A percentile compares a stretch with the other conserved stretches of the same genome.
Conservation (phyloP, 148 eudicot species). For the Euryodendron excelsum region DNA sequence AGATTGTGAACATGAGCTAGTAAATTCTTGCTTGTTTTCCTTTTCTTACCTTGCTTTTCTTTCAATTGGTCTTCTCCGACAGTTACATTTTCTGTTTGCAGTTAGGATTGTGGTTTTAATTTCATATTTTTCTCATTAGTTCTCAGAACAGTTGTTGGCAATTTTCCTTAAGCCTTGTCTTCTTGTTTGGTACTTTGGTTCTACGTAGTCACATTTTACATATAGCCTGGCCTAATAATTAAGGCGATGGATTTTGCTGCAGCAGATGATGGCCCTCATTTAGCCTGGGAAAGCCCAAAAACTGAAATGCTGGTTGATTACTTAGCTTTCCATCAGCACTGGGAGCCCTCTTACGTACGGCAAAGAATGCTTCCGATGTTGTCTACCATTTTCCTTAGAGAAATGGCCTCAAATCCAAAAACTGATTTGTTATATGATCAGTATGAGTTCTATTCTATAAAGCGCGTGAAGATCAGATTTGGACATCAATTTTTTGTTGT, state of each 20-base stretch:
- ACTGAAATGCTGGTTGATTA: constrained; percentile 74
- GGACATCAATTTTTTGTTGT: constrained; percentile 67
- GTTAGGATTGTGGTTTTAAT: background rate
- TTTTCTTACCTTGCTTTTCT: background rate
- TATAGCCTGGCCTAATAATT: background rate
- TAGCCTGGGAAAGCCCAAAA: constrained; percentile 70
- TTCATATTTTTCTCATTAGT: background rate
- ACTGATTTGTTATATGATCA: constrained; percentile 56
- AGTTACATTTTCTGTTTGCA: constrained; percentile 6
- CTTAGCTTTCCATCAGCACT: constrained; percentile 54
- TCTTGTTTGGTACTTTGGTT: background rate
- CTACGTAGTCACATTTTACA: background rate
- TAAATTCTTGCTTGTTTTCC: background rate
- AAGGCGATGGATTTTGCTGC: constrained; percentile 16
- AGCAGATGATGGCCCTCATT: constrained; percentile 41
- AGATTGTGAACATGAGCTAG: background rate
- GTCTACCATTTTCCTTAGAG: constrained; percentile 78
- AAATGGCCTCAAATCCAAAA: constrained; percentile 47
- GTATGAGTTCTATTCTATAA: constrained; percentile 71
- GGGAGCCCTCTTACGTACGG: constrained; percentile 84
- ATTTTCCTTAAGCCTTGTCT: background rate
- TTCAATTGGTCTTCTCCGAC: too few species aligned
- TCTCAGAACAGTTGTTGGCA: background rate
- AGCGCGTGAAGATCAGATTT: constrained; percentile 65
- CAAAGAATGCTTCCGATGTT: constrained; percentile 75